phyloP scores from a whole-genome alignment of 1,284 basidiomycete species.

The Schizophyllum commune region DNA sequence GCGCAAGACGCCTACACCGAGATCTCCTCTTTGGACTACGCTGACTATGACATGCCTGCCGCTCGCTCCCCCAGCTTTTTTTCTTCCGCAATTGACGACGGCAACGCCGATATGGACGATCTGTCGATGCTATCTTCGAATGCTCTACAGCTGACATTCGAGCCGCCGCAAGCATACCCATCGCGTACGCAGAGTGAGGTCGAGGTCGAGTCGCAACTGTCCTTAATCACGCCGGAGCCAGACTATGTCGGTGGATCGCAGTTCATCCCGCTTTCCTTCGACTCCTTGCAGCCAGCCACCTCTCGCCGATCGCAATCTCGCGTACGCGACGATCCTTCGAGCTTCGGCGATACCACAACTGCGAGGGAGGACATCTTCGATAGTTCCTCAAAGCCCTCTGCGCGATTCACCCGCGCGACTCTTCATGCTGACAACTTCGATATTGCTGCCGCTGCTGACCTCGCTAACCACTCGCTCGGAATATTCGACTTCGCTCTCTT shows the following conservation, averaged over 20 bases:
- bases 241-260: not conserved
- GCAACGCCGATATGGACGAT: no score
- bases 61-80: no score
- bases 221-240: not conserved
- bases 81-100: no score
- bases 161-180: not conserved
- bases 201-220: not conserved
- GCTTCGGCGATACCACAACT: not conserved
- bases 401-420: no score
- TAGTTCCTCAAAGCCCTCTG: no score
- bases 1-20: not conserved
- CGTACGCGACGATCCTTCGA: no score
- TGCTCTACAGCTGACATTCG: no score
- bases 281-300: not conserved
- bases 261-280: not conserved
- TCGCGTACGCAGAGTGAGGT: not conserved
- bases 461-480: conserved; percentile 23
- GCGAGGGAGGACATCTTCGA: not conserved
- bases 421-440: not conserved
- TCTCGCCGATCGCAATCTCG: not conserved
- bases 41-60: no score
- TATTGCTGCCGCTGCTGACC: conserved; percentile 6
- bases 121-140: no score
- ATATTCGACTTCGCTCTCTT: conserved; percentile 28
- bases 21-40: no score